Evolutionary conservation across 2,329 filamentous ascomycete genomes (phyloP).

Genomic region (Chrysoporthe puriensis): DNA sequence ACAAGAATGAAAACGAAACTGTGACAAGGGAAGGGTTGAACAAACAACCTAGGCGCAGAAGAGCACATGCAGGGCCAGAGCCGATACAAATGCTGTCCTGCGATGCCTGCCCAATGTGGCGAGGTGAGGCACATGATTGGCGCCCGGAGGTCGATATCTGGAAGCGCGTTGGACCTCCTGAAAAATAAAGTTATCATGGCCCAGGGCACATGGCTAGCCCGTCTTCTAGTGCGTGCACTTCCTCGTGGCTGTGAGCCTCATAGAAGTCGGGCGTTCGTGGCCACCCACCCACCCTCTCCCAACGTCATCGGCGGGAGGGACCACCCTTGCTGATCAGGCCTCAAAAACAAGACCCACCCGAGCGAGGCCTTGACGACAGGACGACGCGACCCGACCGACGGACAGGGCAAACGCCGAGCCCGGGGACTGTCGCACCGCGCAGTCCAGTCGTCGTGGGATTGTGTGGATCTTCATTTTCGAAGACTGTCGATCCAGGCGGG

Average conservation of each 20-base stretch:
- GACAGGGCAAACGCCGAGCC: not conserved
- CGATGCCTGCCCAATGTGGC: not conserved
- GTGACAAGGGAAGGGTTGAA: not conserved
- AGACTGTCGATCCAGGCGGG: conserved; percentile 20
- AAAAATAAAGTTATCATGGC: conserved; percentile 11
- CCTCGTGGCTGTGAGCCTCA: conserved; percentile 4
- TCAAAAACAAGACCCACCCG: conserved; percentile 17
- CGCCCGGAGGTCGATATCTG: conserved; percentile 2
- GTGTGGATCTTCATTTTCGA: conserved; percentile 13
- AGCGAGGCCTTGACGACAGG: conserved; percentile 17
- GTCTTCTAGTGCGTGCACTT: too few species aligned
- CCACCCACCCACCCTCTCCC: not conserved
- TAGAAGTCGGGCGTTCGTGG: conserved; percentile 5
- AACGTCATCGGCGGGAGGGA: conserved; percentile 6
- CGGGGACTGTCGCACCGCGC: conserved; percentile 22
- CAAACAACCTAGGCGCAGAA: not conserved
- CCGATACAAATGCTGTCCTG: not conserved
- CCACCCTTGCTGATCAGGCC: conserved; percentile 28
- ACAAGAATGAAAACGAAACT: not conserved
- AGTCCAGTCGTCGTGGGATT: conserved; percentile 8
- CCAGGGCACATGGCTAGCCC: not conserved
- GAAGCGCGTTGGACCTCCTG: not conserved
- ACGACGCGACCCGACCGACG: not conserved
- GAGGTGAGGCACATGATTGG: conserved; percentile 18
- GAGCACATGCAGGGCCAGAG: not conserved